A percentile compares a stretch with the other conserved stretches of the same genome.
phyloP scores from a whole-genome alignment of 495 filamentous ascomycete species.

The Trypethelium eluteriae region DNA sequence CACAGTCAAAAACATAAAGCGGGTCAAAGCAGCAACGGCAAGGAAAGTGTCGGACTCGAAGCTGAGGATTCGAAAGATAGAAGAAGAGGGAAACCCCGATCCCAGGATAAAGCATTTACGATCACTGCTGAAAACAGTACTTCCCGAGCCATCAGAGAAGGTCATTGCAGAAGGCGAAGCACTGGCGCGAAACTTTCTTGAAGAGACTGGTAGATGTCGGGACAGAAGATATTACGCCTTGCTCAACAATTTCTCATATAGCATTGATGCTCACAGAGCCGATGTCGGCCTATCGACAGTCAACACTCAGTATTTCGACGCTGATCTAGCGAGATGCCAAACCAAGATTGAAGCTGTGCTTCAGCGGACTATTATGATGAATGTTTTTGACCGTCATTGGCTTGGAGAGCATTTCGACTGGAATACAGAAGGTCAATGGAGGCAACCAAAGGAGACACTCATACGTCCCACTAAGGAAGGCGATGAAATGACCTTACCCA shows the following conservation, averaged over 20 bases:
- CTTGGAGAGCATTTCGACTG: not conserved
- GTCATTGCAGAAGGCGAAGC: not conserved
- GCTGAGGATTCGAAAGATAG: not conserved
- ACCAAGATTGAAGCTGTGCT: not conserved
- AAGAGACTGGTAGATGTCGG: not conserved
- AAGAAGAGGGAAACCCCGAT: not conserved
- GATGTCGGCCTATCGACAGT: not conserved
- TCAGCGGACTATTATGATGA: not conserved
- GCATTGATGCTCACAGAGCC: not conserved
- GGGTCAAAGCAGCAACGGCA: not conserved
- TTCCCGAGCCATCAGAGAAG: not conserved
- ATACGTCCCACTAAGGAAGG: not conserved
- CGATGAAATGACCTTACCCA: not conserved
- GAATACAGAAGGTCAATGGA: not conserved
- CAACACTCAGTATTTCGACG: not conserved
- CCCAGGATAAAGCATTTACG: not conserved
- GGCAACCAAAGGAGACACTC: not conserved
- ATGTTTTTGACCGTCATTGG: not conserved
- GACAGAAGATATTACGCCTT: not conserved
- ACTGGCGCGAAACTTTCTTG: not conserved
- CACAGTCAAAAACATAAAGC: not conserved
- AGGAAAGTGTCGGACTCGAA: not conserved
- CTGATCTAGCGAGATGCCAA: not conserved
- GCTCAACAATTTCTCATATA: not conserved
- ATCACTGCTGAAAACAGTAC: not conserved